Percentiles rank a stretch among this genome's conserved stretches.
These are phyloP conservation scores for Alternaria infectoria DNA, from an alignment of 2,329 filamentous ascomycete genomes.

Conservation along the genomic window DNA sequence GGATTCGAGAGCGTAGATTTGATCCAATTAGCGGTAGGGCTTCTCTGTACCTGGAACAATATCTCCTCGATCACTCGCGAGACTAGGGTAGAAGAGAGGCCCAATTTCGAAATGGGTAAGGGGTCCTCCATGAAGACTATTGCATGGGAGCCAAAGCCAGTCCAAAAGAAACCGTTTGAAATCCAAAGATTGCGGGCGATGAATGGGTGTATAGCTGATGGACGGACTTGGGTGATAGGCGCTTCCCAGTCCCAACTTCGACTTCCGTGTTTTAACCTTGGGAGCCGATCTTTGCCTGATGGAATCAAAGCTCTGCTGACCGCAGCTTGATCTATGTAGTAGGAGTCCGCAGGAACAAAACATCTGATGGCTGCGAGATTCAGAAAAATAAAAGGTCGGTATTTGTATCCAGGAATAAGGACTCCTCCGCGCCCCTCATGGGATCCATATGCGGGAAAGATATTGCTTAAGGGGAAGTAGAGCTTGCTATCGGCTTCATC, in stretches of 20 bases:
- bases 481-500: neutral
- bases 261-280: neutral
- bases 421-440: neutral
- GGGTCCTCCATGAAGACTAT: neutral
- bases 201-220: neutral
- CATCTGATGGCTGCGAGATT: neutral
- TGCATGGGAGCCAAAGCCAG: neutral
- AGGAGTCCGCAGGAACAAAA: neutral
- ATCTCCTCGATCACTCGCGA: neutral
- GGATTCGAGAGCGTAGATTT: neutral
- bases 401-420: neutral
- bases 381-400: neutral
- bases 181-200: neutral
- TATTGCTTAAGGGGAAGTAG: neutral
- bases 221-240: neutral
- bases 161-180: neutral
- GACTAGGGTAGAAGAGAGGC: neutral
- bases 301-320: neutral
- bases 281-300: neutral
- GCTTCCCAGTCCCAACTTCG: neutral
- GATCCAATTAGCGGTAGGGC: neutral
- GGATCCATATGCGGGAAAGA: neutral
- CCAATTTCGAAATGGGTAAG: neutral
- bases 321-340: neutral
- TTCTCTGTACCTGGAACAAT: neutral